Evolutionary conservation across 1,139 yeast genomes (phyloP).

Genomic region (Scheffersomyces parashehatae): DNA sequence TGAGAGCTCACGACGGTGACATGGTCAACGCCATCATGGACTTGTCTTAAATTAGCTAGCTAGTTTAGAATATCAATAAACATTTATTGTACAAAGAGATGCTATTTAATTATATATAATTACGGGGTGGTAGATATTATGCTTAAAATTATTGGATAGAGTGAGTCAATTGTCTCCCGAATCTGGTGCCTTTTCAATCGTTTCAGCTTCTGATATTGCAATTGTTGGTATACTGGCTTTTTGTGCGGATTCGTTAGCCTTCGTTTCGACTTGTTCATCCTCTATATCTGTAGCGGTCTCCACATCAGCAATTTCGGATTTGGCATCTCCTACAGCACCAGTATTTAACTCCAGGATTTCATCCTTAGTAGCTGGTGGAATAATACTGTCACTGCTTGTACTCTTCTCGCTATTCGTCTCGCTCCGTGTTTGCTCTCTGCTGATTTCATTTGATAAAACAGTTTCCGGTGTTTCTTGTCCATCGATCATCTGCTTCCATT

Average conservation of each 20-base stretch:
- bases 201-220: too few species aligned
- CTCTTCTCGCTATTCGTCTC: background rate
- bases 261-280: conserved; percentile 11
- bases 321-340: background rate
- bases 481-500: too few species aligned
- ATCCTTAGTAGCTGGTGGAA: background rate
- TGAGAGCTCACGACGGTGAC: conserved; percentile 87
- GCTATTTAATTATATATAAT: too few species aligned
- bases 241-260: too few species aligned
- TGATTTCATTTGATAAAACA: too few species aligned
- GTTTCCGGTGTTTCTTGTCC: too few species aligned
- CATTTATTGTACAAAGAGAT: too few species aligned
- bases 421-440: background rate
- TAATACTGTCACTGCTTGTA: background rate
- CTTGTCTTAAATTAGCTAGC: conserved; percentile 46
- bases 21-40: conserved; percentile 96
- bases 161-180: conserved; percentile 3
- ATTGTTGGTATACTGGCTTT: too few species aligned
- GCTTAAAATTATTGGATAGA: conserved; percentile 1
- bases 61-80: background rate
- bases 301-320: background rate
- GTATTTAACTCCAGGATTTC: background rate
- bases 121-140: too few species aligned
- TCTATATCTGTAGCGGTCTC: conserved; percentile 5
- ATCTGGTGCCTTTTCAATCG: too few species aligned